Percentiles rank a stretch among this genome's conserved stretches.
Conservation (phyloP, 2,329 filamentous ascomycete genomes). For the Phoma herbarum region DNA sequence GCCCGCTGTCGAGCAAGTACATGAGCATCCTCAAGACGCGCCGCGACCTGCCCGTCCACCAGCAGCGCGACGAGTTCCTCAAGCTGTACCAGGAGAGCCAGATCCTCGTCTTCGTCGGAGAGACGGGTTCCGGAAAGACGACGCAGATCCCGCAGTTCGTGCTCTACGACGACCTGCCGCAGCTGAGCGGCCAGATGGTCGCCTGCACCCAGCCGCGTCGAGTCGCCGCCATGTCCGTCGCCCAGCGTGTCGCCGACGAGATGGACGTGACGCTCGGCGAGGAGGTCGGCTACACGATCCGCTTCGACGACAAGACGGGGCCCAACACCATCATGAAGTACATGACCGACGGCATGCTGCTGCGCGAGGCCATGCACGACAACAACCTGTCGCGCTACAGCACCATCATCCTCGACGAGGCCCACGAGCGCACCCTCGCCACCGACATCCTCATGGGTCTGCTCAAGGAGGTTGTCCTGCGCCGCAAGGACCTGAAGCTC, state of each 20-base stretch:
- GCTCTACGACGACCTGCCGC: conserved; percentile 93
- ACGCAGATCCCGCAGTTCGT: conserved; percentile 99
- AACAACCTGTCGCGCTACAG: conserved; percentile 89
- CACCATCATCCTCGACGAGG: conserved; percentile 97
- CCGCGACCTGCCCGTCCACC: conserved; percentile 87
- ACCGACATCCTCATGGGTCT: conserved; percentile 95
- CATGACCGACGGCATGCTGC: conserved; percentile 99
- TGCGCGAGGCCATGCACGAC: conserved; percentile 93
- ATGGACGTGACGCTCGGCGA: conserved; percentile 90
- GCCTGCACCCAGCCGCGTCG: conserved; percentile 97
- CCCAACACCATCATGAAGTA: conserved; percentile 95
- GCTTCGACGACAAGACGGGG: conserved; percentile 94
- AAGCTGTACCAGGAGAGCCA: conserved; percentile 91
- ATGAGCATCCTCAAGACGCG: conserved; percentile 87
- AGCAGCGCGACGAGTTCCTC: conserved; percentile 93
- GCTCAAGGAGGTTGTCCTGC: conserved; percentile 89
- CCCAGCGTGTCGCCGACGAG: conserved; percentile 95
- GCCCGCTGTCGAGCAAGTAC: conserved; percentile 81
- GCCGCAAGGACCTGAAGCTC: conserved; percentile 86
- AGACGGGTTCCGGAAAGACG: conserved; percentile 99
- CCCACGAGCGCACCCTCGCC: conserved; percentile 94
- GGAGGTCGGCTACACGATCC: conserved; percentile 96
- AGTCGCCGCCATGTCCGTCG: conserved; percentile 97
- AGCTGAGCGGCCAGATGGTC: conserved; percentile 85
- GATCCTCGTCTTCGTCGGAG: conserved; percentile 97